Evolutionary conservation across 352 stramenopile genomes (phyloP).

Genomic region (Phytopythium montanum): DNA sequence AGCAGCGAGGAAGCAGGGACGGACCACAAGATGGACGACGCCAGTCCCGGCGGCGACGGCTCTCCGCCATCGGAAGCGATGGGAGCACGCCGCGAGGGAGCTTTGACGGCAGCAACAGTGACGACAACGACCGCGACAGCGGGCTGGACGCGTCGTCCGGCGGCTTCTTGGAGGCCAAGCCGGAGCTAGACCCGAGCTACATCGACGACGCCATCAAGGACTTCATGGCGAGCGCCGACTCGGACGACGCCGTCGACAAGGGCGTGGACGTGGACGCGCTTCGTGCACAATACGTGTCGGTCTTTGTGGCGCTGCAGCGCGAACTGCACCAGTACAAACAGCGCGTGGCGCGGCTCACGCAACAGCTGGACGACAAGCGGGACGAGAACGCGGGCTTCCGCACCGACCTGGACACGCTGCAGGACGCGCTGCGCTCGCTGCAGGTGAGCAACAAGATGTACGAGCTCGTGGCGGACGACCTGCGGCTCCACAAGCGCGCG

Average conservation of each 20-base stretch:
- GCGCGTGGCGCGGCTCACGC: slow-evolving; percentile 38
- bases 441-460: slow-evolving; percentile 63
- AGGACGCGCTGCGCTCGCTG: slow-evolving; percentile 55
- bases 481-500: slow-evolving; percentile 34
- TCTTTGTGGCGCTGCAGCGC: slow-evolving; percentile 63
- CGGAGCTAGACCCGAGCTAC: slow-evolving; percentile 16
- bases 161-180: slow-evolving; percentile 7
- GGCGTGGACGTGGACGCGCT: slow-evolving; percentile 30
- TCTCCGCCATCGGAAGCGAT: slow-evolving; percentile 11
- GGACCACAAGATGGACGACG: slow-evolving; percentile 1
- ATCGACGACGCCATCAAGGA: slow-evolving; percentile 53
- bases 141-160: background rate
- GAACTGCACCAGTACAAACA: slow-evolving; percentile 58
- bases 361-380: slow-evolving; percentile 51
- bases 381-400: slow-evolving; percentile 58
- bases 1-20: background rate
- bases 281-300: slow-evolving; percentile 51
- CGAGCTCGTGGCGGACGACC: slow-evolving; percentile 45
- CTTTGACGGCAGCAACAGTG: slow-evolving; percentile 15
- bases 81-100: slow-evolving; percentile 17
- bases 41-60: slow-evolving; percentile 11
- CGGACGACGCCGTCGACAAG: slow-evolving; percentile 7
- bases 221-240: slow-evolving; percentile 27
- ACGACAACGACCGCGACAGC: slow-evolving; percentile 8
- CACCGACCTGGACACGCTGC: slow-evolving; percentile 61